These are phyloP conservation scores for Capsicum baccatum DNA, from an alignment of 257 asterid species.

Conservation along the genomic window DNA sequence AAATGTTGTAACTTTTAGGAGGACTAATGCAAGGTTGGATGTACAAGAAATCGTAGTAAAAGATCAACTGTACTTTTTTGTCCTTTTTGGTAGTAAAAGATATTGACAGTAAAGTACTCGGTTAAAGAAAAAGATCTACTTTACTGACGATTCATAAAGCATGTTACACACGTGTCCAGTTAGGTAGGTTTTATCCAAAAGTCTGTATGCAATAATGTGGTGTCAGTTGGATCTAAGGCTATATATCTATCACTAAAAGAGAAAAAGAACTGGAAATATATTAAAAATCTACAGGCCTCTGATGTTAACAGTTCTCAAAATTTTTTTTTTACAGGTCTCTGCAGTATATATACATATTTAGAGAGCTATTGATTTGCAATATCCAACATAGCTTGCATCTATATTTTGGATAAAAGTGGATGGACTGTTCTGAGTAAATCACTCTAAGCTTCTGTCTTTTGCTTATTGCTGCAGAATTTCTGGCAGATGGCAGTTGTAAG, in stretches of 20 bases:
- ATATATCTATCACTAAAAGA: background rate
- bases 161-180: background rate
- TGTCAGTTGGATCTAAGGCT: conserved; percentile 11
- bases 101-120: background rate
- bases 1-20: background rate
- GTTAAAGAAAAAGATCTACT: background rate
- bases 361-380: conserved; percentile 12
- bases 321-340: background rate
- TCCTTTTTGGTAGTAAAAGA: background rate
- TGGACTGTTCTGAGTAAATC: background rate
- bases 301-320: too few relatives aligned
- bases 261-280: background rate
- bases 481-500: conserved; percentile 4
- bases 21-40: background rate
- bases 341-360: background rate
- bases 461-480: conserved; percentile 22
- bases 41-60: background rate
- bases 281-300: background rate
- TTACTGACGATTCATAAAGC: conserved; percentile 4
- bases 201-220: conserved; percentile 7
- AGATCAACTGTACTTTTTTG: background rate
- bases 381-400: background rate
- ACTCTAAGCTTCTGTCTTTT: conserved; percentile 18
- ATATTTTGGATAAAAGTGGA: conserved; percentile 7
- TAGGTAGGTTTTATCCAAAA: background rate